A percentile compares a stretch with the other conserved stretches of the same genome.
These are phyloP conservation scores for Cercospora sesami DNA, from an alignment of 2,329 filamentous ascomycete species.

Conservation along the genomic window DNA sequence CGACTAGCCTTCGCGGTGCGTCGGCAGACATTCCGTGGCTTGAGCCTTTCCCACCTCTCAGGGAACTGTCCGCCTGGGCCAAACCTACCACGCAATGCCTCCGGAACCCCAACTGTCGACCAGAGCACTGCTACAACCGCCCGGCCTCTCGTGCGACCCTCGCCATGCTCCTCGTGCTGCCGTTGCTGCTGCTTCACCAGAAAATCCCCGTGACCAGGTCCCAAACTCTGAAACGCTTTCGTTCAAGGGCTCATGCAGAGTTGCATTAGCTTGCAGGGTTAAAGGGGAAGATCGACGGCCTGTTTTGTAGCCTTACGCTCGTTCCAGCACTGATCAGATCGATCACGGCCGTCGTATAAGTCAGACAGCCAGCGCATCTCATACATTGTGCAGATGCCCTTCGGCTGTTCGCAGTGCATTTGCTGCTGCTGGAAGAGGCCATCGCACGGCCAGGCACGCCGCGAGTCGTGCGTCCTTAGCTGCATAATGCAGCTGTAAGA, in stretches of 20 bases:
- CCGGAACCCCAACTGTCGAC: not conserved
- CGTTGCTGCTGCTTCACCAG: not conserved
- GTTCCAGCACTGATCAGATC: conserved; percentile 2
- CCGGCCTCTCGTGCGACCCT: not conserved
- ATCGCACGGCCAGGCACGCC: conserved; percentile 4
- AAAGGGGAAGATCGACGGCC: conserved; percentile 10
- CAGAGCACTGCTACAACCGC: not conserved
- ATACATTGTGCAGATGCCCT: not conserved
- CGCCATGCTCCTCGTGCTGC: not conserved
- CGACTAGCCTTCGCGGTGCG: conserved; percentile 7
- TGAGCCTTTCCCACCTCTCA: conserved; percentile 1
- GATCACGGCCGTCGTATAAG: not conserved
- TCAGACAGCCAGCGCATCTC: not conserved
- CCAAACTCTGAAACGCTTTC: conserved; percentile 15
- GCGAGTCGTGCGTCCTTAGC: conserved; percentile 5
- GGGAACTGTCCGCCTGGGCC: not conserved
- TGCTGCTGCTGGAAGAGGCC: not conserved
- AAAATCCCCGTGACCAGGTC: not conserved
- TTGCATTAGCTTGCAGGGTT: conserved; percentile 12
- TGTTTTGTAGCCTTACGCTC: conserved; percentile 12
- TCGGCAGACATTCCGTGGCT: conserved; percentile 9
- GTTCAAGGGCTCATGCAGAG: conserved; percentile 11
- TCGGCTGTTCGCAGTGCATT: not conserved
- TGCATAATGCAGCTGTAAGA: conserved; percentile 12
- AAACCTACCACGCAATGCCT: not conserved